Percentiles rank a stretch among this genome's conserved stretches.
These are phyloP conservation scores for Coemansia sp. DNA, from an alignment of 192 early-diverging fungal species.

Conservation along the genomic window DNA sequence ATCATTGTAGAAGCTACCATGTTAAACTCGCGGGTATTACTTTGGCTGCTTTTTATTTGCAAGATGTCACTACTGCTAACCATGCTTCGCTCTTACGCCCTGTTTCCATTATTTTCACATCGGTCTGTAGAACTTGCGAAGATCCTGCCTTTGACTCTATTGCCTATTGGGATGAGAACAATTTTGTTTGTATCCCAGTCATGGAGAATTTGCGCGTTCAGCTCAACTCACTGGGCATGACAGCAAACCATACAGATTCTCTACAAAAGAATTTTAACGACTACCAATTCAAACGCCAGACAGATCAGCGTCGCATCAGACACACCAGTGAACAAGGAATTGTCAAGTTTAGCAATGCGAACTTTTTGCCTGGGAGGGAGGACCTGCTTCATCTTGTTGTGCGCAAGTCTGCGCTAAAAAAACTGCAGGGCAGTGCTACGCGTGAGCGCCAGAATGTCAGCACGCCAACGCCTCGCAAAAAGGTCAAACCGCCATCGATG, in stretches of 20 bases:
- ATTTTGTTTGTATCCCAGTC: constrained; percentile 40
- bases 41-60: not conserved
- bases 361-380: constrained; percentile 39
- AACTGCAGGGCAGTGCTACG: constrained; percentile 18
- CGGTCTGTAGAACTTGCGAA: constrained; percentile 30
- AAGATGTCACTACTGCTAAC: not conserved
- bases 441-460: constrained; percentile 19
- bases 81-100: not conserved
- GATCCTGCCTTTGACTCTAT: constrained; percentile 21
- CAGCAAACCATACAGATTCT: constrained; percentile 49
- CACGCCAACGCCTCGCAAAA: constrained; percentile 20
- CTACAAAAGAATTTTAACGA: constrained; percentile 56
- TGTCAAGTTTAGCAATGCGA: constrained; percentile 46
- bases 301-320: constrained; percentile 51
- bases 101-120: not conserved
- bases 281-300: constrained; percentile 49
- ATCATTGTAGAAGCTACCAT: not conserved
- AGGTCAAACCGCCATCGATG: constrained; percentile 21
- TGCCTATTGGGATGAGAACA: constrained; percentile 40
- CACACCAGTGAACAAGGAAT: constrained; percentile 43
- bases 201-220: constrained; percentile 40
- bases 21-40: not conserved
- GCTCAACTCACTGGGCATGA: constrained; percentile 52
- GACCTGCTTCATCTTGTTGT: constrained; percentile 38
- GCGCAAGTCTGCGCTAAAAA: constrained; percentile 51